Base-by-base conservation (phyloP, 148 eudicot genomes). In the Camellia sinensis region DNA sequence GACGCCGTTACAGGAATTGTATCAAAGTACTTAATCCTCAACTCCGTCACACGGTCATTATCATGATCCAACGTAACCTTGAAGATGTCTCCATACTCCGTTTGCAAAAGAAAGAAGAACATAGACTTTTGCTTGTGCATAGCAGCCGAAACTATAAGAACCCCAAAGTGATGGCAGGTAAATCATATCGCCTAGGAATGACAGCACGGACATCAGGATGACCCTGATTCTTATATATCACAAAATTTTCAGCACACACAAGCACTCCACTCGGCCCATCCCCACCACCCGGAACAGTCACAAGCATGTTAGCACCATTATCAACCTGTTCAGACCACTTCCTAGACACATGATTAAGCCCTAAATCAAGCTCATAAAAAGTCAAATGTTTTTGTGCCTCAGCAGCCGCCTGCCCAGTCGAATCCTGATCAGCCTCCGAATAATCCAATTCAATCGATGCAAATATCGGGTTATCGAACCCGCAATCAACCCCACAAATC, bases 181-280 rank as follows among this genome's bases (percentile, higher is more conserved):
- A 87, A 82, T 96, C 99, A 18, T 84, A 88, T 43, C 99, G 82
- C 84, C 99, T 91, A 5, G 99, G 99, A 75, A 96, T 96, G 37
- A 96, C 94, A 12, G 97, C 99, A 70, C 98, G 79, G 5, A 96
- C 89, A 88, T 96, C 99, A 0, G 94, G 90, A 29, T 92, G 97
- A 50, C 99, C 99, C 79, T 92, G 97, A 81, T 96, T 96, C 89
- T 96, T 96, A 77, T 96, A 96, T 77, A 96, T 96, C 1, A 96
- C 93, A 71, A 93, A 96, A 88, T 96, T 96, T 83, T 96, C 99
- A 1, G 98, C 98, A 88, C 99, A 96, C 14, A 96, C 99, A 80
- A 96, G 89, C 44, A 93, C 99, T 59, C 99, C 99, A 83, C 99
- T 96, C 0, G 99, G 99, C 15, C 99, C 98, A 83, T 96, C 98